A percentile compares a stretch with the other conserved stretches of the same genome.
phyloP scores from a whole-genome alignment of 2,329 filamentous ascomycete species.

The Paracamarosporium sp. region DNA sequence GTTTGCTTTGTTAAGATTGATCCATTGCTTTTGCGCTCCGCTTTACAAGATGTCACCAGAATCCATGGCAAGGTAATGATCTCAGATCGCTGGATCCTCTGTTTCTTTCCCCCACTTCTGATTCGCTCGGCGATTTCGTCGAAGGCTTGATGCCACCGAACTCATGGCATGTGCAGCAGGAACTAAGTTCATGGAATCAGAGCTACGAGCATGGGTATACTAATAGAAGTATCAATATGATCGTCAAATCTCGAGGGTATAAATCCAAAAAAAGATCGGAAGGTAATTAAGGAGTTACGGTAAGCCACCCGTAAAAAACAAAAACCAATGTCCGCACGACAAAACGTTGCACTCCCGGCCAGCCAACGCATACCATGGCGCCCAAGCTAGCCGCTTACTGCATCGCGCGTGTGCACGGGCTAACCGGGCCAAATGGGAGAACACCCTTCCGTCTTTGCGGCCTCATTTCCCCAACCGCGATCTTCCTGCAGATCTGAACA shows the following conservation, averaged over 20 bases:
- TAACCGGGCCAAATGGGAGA: background rate
- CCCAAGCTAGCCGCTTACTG: background rate
- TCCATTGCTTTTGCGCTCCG: background rate
- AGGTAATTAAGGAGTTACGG: slow-evolving; percentile 9
- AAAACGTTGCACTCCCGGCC: slow-evolving; percentile 5
- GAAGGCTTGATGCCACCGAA: background rate
- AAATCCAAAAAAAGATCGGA: slow-evolving; percentile 2
- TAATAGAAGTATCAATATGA: slow-evolving; percentile 1
- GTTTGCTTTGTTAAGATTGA: background rate
- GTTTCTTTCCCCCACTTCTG: background rate
- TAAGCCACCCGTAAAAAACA: slow-evolving; percentile 6
- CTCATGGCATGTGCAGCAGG: slow-evolving; percentile 1
- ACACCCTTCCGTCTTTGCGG: slow-evolving; percentile 7
- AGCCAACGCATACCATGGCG: slow-evolving; percentile 3
- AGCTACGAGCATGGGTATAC: background rate
- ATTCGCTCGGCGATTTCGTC: background rate
- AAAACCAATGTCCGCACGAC: slow-evolving; percentile 2
- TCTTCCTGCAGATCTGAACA: slow-evolving; percentile 12
- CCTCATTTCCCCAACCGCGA: background rate
- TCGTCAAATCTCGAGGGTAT: background rate
- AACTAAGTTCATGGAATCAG: slow-evolving; percentile 1
- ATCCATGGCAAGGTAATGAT: background rate
- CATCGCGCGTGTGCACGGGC: background rate
- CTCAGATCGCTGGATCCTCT: background rate
- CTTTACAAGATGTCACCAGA: background rate